Conservation (phyloP, 768 basidiomycete species). For the Rhizopogon sp. region DNA sequence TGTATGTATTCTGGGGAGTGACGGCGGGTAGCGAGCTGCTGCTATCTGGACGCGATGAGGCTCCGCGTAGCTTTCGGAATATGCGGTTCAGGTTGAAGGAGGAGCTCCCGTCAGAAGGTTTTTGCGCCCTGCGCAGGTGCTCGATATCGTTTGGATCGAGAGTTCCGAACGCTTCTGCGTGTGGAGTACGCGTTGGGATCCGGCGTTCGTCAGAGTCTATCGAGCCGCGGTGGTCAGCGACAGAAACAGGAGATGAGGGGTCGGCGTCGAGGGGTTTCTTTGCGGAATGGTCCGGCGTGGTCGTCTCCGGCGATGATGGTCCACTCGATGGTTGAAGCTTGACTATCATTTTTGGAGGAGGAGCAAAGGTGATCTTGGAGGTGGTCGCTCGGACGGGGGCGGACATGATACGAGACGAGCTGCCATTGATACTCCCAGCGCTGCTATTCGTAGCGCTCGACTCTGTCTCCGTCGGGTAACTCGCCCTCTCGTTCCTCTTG, state of each 20-base stretch:
- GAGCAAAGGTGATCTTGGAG: constrained; percentile 13
- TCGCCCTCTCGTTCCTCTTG: constrained; percentile 24
- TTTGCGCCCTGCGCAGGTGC: constrained; percentile 31
- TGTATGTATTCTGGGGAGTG: constrained; percentile 29
- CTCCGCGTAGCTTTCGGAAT: constrained; percentile 15
- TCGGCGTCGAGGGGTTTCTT: constrained; percentile 7
- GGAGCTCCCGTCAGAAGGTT: constrained; percentile 15
- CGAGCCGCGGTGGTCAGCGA: constrained; percentile 19
- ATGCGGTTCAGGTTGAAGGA: constrained; percentile 16
- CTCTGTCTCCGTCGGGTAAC: constrained; percentile 24
- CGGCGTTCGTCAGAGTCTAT: constrained; percentile 19
- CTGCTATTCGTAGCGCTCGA: constrained; percentile 26
- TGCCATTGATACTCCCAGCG: constrained; percentile 17
- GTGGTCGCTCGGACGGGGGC: constrained; percentile 4
- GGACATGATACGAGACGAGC: constrained; percentile 4
- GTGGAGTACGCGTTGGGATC: constrained; percentile 46
- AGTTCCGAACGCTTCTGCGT: constrained; percentile 58
- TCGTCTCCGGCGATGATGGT: constrained; percentile 17
- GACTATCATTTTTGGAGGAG: constrained; percentile 11
- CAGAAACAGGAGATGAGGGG: constrained; percentile 6
- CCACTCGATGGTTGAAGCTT: constrained; percentile 8
- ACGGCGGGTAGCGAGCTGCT: constrained; percentile 17
- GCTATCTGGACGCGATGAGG: constrained; percentile 15
- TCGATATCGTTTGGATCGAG: constrained; percentile 52
- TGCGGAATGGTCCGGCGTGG: constrained; percentile 2